phyloP scores from a whole-genome alignment of 2,329 filamentous ascomycete genomes.

The Pezicula neosporulosa region DNA sequence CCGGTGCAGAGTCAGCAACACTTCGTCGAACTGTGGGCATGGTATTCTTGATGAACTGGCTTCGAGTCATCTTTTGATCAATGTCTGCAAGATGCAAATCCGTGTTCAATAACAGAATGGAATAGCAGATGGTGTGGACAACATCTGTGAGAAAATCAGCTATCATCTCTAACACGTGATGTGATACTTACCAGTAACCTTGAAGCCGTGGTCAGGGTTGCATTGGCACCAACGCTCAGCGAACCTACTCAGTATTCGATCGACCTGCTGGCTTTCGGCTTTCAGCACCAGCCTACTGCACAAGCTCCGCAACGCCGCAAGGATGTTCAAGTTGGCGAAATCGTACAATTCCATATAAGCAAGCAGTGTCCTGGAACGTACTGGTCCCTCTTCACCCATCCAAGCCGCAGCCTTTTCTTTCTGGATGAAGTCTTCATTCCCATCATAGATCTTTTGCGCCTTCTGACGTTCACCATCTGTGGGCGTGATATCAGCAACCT shows the following conservation, averaged over 20 bases:
- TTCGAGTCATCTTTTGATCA: conserved; percentile 91
- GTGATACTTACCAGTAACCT: conserved; percentile 64
- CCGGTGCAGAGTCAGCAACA: conserved; percentile 67
- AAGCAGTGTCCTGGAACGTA: conserved; percentile 54
- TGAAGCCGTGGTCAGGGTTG: conserved; percentile 92
- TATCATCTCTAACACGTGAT: neutral
- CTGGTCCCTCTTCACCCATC: conserved; percentile 66
- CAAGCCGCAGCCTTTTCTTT: conserved; percentile 81
- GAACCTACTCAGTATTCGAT: conserved; percentile 87
- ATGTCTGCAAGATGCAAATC: conserved; percentile 95
- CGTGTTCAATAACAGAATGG: conserved; percentile 90
- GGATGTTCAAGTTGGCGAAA: conserved; percentile 76
- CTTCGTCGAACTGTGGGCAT: conserved; percentile 83
- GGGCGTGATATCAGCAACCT: conserved; percentile 9
- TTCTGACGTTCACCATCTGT: conserved; percentile 65
- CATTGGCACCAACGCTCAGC: conserved; percentile 89
- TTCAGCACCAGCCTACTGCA: conserved; percentile 80
- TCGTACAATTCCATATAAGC: conserved; percentile 95
- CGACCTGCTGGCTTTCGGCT: conserved; percentile 94
- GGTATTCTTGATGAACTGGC: conserved; percentile 94
- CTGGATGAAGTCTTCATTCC: conserved; percentile 75
- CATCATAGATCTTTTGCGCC: conserved; percentile 80
- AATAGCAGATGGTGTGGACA: conserved; percentile 96
- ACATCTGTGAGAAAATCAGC: conserved; percentile 57
- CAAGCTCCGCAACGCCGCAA: conserved; percentile 73